A percentile compares a stretch with the other conserved stretches of the same genome.
phyloP scores from a whole-genome alignment of 768 basidiomycete species.

The Trametes villosa region DNA sequence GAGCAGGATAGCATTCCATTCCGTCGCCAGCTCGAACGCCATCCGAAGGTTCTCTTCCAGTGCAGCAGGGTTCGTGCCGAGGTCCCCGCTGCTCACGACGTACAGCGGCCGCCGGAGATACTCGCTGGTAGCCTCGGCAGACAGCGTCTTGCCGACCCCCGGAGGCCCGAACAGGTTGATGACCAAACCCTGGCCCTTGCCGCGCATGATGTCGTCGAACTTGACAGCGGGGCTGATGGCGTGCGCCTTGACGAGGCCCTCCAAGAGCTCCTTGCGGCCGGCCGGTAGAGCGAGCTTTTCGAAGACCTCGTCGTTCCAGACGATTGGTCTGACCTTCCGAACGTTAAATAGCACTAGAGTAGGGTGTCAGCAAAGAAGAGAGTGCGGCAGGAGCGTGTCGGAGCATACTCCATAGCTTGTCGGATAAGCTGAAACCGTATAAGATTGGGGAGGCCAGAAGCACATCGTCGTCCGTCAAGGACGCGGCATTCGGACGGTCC shows the following conservation, averaged over 20 bases:
- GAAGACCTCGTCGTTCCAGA: slow-evolving; percentile 38
- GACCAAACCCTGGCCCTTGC: slow-evolving; percentile 40
- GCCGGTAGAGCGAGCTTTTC: slow-evolving; percentile 32
- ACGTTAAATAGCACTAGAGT: no score
- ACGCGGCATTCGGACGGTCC: no score
- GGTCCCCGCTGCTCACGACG: slow-evolving; percentile 37
- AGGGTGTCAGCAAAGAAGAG: no score
- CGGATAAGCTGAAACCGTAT: no score
- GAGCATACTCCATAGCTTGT: no score
- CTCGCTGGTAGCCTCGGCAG: slow-evolving; percentile 33
- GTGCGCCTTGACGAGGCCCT: slow-evolving; percentile 36
- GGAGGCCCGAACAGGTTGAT: slow-evolving; percentile 36
- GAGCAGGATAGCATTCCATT: slow-evolving; percentile 39
- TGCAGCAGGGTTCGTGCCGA: slow-evolving; percentile 34
- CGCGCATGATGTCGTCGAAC: slow-evolving; percentile 38
- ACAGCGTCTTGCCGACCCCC: slow-evolving; percentile 35
- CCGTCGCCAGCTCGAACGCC: slow-evolving; percentile 37
- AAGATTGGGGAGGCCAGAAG: no score
- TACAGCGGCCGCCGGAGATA: slow-evolving; percentile 28
- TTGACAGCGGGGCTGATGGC: slow-evolving; percentile 16
- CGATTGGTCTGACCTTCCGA: slow-evolving; percentile 53
- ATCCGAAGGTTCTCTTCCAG: slow-evolving; percentile 34
- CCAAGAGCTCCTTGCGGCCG: slow-evolving; percentile 32
- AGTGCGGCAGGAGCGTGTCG: no score
- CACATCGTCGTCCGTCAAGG: no score